Base-by-base conservation (phyloP, 306 rosid species). In the Mimosa pudica region DNA sequence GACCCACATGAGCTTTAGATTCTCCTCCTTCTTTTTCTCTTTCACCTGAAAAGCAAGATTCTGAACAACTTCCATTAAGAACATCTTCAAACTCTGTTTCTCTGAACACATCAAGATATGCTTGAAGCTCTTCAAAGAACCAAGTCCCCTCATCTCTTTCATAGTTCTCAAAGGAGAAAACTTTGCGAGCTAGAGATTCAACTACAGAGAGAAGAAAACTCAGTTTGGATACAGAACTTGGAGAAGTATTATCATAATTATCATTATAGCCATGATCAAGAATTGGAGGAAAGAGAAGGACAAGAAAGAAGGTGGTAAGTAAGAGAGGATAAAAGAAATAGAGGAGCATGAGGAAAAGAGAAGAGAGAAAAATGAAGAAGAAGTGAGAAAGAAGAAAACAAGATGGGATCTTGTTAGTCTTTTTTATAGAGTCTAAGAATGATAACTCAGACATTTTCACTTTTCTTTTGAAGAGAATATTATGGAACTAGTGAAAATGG, bases 61-160 rank as follows among this genome's bases (percentile, higher is more conserved):
- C 68, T 11, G 68, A 32, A 62, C 42, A 32, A 11, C 12, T 49
- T 73, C 79, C 84, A 35, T 75, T 70, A 55, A 71, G 65, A 49
- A 49, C 78, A 4, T 74, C 82, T 62, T 88, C 81, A 2, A 66
- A 4, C 6, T 13, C 77, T 10, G 86, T 67, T 0, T 81, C 76
- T 35, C 87, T 89, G 52, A 90, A 88, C 79, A 90, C 84, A 47
- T 85, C 83, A 65, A 83, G 82, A 75, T 85, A 90, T 12, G 85
- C 90, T 73, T 83, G 90, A 65, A 85, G 67, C 85, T 86, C 90
- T 67, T 83, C 90, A 30, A 87, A 55, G 41, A 17, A 57, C 36
- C 72, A 70, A 52, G 63, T 71, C 17, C 70, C 61, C 36, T 74
- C 86, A 5, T 4, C 17, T 10, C 32, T 62, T 62, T 62, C 41